Evolutionary conservation across 495 filamentous ascomycete species (phyloP), one percentile per base, ranked within the genome.

Genomic region (Friedmanniomyces endolithicus): DNA sequence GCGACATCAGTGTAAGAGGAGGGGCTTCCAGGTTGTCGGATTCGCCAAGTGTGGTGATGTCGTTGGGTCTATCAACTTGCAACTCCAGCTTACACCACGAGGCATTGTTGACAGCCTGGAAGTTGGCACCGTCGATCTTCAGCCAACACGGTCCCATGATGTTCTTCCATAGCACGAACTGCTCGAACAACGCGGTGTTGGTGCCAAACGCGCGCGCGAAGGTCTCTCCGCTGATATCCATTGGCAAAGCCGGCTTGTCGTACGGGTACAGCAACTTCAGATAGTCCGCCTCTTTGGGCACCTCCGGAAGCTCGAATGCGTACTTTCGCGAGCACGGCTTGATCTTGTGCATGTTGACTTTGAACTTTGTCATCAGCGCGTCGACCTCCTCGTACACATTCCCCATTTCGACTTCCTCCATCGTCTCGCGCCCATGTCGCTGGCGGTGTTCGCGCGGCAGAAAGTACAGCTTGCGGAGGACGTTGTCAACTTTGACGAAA

Each of bases 91-190:
- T 96, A 76, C 94, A 96, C 81, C 92, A 90, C 1, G 94, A 97
- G 19, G 87, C 82, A 63, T 96, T 96, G 67, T 83, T 88, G n/a
- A 95, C 70, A 1, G 84, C 74, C 12, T 77, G 75, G 68, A 94
- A 94, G 65, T 95, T 80, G 33, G 84, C 86, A 52, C 83, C 84
- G 56, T 87, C 77, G 53, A 98, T 88, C 64, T 80, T 86, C 17
- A 98, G 76, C 92, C 92, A 98, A 71, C 94, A 98, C 11, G 92
- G 92, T 0, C 92, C 92, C 89, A 94, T 97, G 55, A 98, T 86
- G 58, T 90, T 89, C 69, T 94, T 95, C 86, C 88, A 96, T 12
- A 98, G 76, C 14, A 96, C 94, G 63, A 98, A 98, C 63, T 98
- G 92, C 63, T 98, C 92, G 59, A 98, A 98, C 0, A 97, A 74